Base-by-base conservation (phyloP, 202 grass and related monocot genomes). In the Schoenoplectus tabernaemontani region DNA sequence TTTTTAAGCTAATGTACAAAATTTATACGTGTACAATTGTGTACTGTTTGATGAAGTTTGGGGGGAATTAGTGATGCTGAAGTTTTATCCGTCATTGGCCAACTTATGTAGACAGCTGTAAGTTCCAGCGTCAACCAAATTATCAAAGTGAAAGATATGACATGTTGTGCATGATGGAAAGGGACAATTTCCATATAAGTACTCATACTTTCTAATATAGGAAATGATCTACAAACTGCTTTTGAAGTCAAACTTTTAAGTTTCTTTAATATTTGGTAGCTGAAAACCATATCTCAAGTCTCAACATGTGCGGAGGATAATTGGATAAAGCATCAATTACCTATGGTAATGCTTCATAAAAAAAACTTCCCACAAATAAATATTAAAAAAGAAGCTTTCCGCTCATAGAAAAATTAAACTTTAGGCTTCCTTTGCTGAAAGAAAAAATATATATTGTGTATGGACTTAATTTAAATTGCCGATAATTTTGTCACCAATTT, bases 91-190 rank as follows among this genome's bases (percentile, higher is more conserved):
- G 20, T 5, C 43, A 7, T 48, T 80, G 77, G 2, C 23, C 59
- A 59, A 47, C 41, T 80, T 48, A 53, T n/a, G 11, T 43, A 50
- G 57, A 65, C 78, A 80, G 78, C 59, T 48, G 15, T 54, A 34
- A 80, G 41, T 64, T 32, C 4, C 32, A 24, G 17, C 39, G 1
- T 63, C 76, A 28, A 63, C 37, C 1, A 64, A 59, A 61, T 47
- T n/a, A 57, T 23, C 1, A 58, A 51, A 57, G 12, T 64, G 77
- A 63, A 28, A 28, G 32, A 50, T 39, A 65, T 39, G 4, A 43
- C 20, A 66, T 24, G 7, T 24, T 47, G 9, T 23, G 10, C 1
- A 28, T 71, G 12, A 20, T 22, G 4, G 59, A 71, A 54, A 75
- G 6, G 26, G 46, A 36, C 30, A 69, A 16, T 30, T 72, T 50